A percentile compares a stretch with the other conserved stretches of the same genome.
These are phyloP conservation scores for Fusarium anguioides DNA, from an alignment of 2,329 filamentous ascomycete genomes.

Conservation along the genomic window DNA sequence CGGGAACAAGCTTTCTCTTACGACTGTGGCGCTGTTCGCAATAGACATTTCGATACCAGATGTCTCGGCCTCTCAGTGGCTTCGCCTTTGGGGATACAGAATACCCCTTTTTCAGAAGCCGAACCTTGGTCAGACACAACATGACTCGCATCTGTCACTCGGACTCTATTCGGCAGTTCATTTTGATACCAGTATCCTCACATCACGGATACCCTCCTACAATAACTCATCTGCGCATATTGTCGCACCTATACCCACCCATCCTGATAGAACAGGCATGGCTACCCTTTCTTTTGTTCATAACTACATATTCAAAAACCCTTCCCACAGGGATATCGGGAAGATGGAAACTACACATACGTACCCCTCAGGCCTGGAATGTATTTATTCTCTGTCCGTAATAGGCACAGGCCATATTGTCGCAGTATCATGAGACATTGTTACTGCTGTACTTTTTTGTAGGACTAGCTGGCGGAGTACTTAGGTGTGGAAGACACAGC, in stretches of 20 bases:
- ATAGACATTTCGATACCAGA: constrained; percentile 35
- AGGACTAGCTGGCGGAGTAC: constrained; percentile 43
- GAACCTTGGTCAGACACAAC: constrained; percentile 13
- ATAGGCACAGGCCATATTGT: constrained; percentile 33
- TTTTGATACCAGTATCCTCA: constrained; percentile 44
- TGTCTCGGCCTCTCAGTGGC: constrained; percentile 38
- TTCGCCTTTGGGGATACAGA: constrained; percentile 12
- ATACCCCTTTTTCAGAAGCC: constrained; percentile 17
- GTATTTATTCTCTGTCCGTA: constrained; percentile 28
- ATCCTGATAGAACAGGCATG: constrained; percentile 30
- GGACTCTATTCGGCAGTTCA: constrained; percentile 33
- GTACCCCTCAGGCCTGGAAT: constrained; percentile 41
- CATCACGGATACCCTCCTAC: constrained; percentile 37
- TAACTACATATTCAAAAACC: constrained; percentile 39
- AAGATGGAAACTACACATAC: constrained; percentile 38
- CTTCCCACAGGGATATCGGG: constrained; percentile 25
- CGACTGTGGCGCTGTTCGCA: constrained; percentile 35
- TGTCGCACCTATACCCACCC: constrained; percentile 44
- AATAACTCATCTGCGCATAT: constrained; percentile 37
- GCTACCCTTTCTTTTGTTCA: constrained; percentile 40
- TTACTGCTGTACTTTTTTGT: constrained; percentile 43
- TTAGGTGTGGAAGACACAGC: constrained; percentile 22
- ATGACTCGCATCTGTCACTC: constrained; percentile 32
- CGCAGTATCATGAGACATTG: constrained; percentile 41
- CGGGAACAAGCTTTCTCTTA: constrained; percentile 27